These are phyloP conservation scores for Coix lacrymajobi DNA, from an alignment of 176 grass and related monocot genomes.

Conservation along the genomic window DNA sequence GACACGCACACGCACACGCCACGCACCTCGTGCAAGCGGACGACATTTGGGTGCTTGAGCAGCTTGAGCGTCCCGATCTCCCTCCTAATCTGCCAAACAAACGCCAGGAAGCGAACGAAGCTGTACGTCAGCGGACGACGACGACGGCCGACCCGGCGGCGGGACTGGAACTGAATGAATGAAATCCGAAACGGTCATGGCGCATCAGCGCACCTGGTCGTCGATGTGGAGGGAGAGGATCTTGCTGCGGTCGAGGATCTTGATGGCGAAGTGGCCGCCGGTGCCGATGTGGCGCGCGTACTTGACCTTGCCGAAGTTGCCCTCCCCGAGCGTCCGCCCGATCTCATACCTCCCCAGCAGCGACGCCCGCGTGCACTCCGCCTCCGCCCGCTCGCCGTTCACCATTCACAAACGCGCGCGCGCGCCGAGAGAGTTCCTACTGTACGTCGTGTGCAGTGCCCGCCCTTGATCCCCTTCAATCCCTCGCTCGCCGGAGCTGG, in stretches of 20 bases:
- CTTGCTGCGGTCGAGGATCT: slow-evolving; percentile 77
- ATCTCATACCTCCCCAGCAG: slow-evolving; percentile 63
- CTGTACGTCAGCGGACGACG: not conserved
- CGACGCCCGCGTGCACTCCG: slow-evolving; percentile 28
- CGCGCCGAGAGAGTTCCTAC: no score
- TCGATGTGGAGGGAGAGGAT: slow-evolving; percentile 55
- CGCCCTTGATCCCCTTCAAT: not conserved
- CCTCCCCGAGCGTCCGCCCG: slow-evolving; percentile 63
- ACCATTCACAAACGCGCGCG: slow-evolving; percentile 37
- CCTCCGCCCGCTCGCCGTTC: slow-evolving; percentile 22
- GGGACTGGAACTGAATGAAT: not conserved
- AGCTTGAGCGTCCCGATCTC: slow-evolving; percentile 82
- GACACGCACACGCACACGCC: not conserved
- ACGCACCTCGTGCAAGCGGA: slow-evolving; percentile 69
- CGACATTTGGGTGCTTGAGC: slow-evolving; percentile 78
- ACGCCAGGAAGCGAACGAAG: not conserved
- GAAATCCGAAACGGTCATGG: not conserved
- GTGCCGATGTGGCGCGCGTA: slow-evolving; percentile 49
- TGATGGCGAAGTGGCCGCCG: slow-evolving; percentile 58
- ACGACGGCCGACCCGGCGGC: no score
- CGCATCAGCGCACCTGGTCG: slow-evolving; percentile 23
- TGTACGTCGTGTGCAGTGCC: no score
- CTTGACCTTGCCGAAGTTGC: slow-evolving; percentile 92
- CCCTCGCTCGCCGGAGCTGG: not conserved
- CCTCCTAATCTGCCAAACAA: slow-evolving; percentile 50